Evolutionary conservation across 768 basidiomycete genomes (phyloP).

Genomic region (Boletus reticulatus): DNA sequence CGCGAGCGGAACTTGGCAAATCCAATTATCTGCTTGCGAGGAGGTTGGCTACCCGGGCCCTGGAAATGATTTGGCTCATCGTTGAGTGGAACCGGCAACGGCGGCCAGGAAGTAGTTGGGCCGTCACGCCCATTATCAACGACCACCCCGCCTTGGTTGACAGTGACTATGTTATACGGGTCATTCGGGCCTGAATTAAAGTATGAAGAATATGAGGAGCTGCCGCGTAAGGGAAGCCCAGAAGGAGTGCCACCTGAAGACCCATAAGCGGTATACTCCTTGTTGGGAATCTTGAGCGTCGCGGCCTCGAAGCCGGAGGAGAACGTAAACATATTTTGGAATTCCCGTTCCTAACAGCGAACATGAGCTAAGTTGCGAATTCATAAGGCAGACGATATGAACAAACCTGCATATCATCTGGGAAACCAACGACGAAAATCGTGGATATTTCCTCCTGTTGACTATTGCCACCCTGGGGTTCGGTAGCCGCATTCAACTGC

Average conservation of each 20-base stretch:
- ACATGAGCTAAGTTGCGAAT: slow-evolving; percentile 14
- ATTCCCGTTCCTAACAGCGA: slow-evolving; percentile 84
- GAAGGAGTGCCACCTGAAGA: slow-evolving; percentile 37
- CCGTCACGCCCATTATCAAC: slow-evolving; percentile 77
- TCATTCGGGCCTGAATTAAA: slow-evolving; percentile 61
- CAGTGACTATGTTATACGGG: slow-evolving; percentile 80
- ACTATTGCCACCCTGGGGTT: slow-evolving; percentile 23
- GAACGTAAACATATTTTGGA: slow-evolving; percentile 99
- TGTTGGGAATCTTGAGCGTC: slow-evolving; percentile 95
- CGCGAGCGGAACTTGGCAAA: slow-evolving; percentile 94
- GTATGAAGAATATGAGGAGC: slow-evolving; percentile 33
- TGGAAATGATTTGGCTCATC: slow-evolving; percentile 35
- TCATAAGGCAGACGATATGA: slow-evolving; percentile 1
- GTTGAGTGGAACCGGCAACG: slow-evolving; percentile 29
- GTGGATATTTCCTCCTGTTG: slow-evolving; percentile 89
- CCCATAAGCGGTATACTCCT: slow-evolving; percentile 79
- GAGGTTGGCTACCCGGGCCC: slow-evolving; percentile 39
- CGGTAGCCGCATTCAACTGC: slow-evolving; percentile 26
- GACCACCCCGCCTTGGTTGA: slow-evolving; percentile 82
- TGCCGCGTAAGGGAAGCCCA: slow-evolving; percentile 35
- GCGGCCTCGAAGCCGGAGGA: slow-evolving; percentile 95
- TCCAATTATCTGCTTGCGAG: slow-evolving; percentile 95
- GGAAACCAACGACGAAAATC: slow-evolving; percentile 98
- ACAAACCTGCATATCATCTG: slow-evolving; percentile 96
- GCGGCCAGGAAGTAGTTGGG: slow-evolving; percentile 67